Conservation (phyloP, 2,329 filamentous ascomycete genomes). For the Ustilaginoidea virens region DNA sequence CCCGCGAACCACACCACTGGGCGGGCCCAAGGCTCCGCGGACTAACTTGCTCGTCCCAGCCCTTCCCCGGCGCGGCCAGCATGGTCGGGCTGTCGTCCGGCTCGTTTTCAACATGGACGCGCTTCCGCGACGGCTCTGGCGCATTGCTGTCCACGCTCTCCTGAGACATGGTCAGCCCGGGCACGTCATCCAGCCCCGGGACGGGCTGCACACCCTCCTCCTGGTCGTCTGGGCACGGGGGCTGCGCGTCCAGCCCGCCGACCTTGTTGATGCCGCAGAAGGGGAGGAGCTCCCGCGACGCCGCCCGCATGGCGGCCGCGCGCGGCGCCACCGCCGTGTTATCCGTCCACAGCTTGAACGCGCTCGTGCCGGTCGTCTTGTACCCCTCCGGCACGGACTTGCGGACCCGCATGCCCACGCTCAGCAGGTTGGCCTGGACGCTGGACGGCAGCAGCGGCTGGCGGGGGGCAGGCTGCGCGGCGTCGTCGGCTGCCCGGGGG, state of each 20-base stretch:
- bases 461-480: constrained; percentile 11
- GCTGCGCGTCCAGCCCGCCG: constrained; percentile 50
- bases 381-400: constrained; percentile 91
- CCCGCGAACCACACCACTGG: constrained; percentile 23
- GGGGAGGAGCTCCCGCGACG: constrained; percentile 50
- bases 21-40: constrained; percentile 22
- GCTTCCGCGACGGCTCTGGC: constrained; percentile 26
- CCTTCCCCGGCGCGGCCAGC: constrained; percentile 6
- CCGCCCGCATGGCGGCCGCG: constrained; percentile 10
- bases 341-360: constrained; percentile 36
- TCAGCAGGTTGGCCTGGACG: constrained; percentile 71
- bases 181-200: constrained; percentile 23
- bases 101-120: constrained; percentile 28
- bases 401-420: constrained; percentile 84
- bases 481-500: constrained; percentile 23
- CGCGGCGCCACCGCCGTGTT: constrained; percentile 7
- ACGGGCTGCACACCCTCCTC: constrained; percentile 12
- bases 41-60: constrained; percentile 23
- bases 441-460: constrained; percentile 42
- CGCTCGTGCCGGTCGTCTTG: constrained; percentile 47
- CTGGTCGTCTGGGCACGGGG: constrained; percentile 16
- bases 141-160: constrained; percentile 29
- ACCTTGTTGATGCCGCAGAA: constrained; percentile 71
- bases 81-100: constrained; percentile 11
- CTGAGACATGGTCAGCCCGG: constrained; percentile 38